phyloP scores from a whole-genome alignment of 768 basidiomycete genomes.

The Phaffia australis region DNA sequence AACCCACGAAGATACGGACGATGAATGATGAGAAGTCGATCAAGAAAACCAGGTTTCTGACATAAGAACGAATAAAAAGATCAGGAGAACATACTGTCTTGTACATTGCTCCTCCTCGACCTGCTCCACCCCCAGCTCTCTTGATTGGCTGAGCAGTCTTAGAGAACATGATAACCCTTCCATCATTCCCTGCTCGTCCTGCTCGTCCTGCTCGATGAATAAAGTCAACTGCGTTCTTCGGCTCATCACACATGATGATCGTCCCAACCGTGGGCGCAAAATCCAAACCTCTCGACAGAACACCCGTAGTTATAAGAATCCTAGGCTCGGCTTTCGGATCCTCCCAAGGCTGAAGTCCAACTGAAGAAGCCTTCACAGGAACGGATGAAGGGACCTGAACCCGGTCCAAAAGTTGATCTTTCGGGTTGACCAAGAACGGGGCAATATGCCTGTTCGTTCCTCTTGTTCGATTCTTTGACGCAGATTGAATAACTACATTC shows the following conservation, averaged over 20 bases:
- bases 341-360: constrained; percentile 28
- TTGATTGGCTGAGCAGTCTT: background rate
- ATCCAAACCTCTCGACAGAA: constrained; percentile 81
- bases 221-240: constrained; percentile 82
- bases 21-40: too few species aligned
- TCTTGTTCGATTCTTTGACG: constrained; percentile 48
- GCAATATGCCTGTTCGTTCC: constrained; percentile 69
- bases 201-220: constrained; percentile 80
- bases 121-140: constrained; percentile 10
- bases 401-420: background rate
- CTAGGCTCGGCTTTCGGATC: constrained; percentile 21
- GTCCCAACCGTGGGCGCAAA: constrained; percentile 66
- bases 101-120: constrained; percentile 24
- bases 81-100: constrained; percentile 12
- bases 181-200: constrained; percentile 49
- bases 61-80: too few species aligned
- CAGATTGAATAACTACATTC: constrained; percentile 48
- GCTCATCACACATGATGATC: constrained; percentile 78
- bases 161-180: constrained; percentile 32
- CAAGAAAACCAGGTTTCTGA: too few species aligned
- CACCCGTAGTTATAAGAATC: constrained; percentile 77
- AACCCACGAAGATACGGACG: too few species aligned
- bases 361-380: constrained; percentile 17
- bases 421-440: constrained; percentile 49
- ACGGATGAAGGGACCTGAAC: background rate